Base-by-base conservation (phyloP, 2,329 filamentous ascomycete genomes). In the Xylaria sp. region DNA sequence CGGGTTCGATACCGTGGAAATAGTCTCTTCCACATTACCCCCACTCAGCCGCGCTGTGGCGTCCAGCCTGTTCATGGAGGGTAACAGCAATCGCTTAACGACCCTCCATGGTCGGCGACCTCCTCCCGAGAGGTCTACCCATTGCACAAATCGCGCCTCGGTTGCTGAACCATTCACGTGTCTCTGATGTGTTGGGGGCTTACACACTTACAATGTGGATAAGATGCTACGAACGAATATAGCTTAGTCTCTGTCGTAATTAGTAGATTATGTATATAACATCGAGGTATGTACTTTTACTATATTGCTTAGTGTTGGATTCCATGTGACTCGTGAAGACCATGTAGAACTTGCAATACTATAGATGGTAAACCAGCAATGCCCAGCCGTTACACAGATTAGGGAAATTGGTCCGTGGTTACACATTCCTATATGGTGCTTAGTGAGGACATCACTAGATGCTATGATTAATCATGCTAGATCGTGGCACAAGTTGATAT, bases 31-130 rank as follows among this genome's bases (percentile, higher is more conserved):
- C 38, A 3, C 4, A 31, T 2, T 20, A 13, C 38, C 17, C 10
- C 56, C 23, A 13, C 38, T 58, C 33, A 44, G 15, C 38, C 36
- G 36, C 51, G 49, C 44, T 26, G 58, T 46, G 49, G 63, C 57
- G 66, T 69, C 72, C 69, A 66, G 70, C 56, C 72, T 58, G 65
- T 6, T 36, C 15, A 61, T 74, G 71, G 69, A 72, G 31, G 31
- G 31, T 33, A 33, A 3, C 7, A 10, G 2, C 33, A 9, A 33
- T 28, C 28, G 28, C 28, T 28, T 28, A 28, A 28, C 28, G 33
- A 33, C 7, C 33, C 33, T 33, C 33, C 33, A 33, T 33, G 7
- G 72, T 64, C 65, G 49, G 59, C 60, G 46, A 31, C 40, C 48
- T 54, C 17, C 42, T 33, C 11, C 31, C 44, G 7, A 20, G 6